phyloP scores from a whole-genome alignment of 306 rosid species.

The Citrullus colocynthis region DNA sequence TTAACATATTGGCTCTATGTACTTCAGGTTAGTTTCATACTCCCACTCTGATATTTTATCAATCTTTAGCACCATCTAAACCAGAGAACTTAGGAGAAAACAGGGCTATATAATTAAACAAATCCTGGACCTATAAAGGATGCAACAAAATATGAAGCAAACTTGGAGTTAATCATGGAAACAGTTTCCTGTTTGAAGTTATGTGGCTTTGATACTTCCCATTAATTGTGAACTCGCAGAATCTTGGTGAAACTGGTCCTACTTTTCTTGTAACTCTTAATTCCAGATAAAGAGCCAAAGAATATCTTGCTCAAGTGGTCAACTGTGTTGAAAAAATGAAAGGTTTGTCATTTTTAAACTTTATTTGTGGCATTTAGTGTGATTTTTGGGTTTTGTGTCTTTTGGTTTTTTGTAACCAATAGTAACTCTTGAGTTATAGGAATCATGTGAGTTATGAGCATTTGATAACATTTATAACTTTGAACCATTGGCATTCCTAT shows the following conservation, averaged over 20 bases:
- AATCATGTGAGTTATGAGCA: no score
- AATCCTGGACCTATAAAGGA: neutral
- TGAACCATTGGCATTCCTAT: no score
- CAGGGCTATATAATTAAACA: neutral
- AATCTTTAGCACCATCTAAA: neutral
- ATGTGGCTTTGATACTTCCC: neutral
- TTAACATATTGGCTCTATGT: conserved; percentile 87
- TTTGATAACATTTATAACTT: no score
- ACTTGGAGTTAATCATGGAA: neutral
- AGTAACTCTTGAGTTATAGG: no score
- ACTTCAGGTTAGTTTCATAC: conserved; percentile 60
- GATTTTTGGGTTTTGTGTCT: no score
- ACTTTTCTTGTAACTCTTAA: conserved; percentile 80
- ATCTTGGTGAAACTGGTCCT: conserved; percentile 39
- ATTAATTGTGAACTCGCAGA: conserved; percentile 31
- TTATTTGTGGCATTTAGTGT: no score
- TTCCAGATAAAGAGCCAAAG: conserved; percentile 57
- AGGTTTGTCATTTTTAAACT: no score
- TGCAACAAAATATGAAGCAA: neutral
- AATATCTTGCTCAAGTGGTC: conserved; percentile 59
- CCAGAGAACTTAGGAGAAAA: neutral
- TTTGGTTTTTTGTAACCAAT: no score
- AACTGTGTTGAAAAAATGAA: no score
- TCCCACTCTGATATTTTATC: neutral
- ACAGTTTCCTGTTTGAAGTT: neutral